Base-by-base conservation (phyloP, 2,329 filamentous ascomycete genomes). In the Botryotinia globosa region DNA sequence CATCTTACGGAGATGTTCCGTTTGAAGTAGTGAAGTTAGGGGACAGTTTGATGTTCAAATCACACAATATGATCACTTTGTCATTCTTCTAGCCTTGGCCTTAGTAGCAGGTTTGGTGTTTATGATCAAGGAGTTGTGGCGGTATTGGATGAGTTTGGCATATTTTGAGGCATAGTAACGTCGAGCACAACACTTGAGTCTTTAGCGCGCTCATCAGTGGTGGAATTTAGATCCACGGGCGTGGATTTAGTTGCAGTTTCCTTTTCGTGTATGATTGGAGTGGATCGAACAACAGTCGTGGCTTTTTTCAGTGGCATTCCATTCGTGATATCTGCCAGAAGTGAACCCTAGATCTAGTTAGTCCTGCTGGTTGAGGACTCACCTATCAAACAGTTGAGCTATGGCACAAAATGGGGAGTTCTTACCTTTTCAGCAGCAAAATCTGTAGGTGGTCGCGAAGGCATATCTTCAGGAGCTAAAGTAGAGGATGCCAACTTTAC, bases 111-210 rank as follows among this genome's bases (percentile, higher is more conserved):
- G 9, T 51, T 54, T 56, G 25, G 10, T 56, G 25, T 37, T 29
- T 10, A 25, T 56, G 9, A 25, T 56, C 12, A 56, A 68, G 48
- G 2, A 14, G 29, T 25, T 32, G 10, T 29, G 18, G 65, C 9
- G 10, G 22, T 20, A 20, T 56, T 32, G 48, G 22, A 58, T 16
- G 39, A 34, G 51, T 59, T 59, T 32, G 70, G 70, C 51, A 45
- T 67, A 10, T 68, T 59, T 44, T 72, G 70, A 4, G 70, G 70
- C 70, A 72, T 68, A 2, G 70, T 67, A 5, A 34, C 32, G 25
- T 72, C 70, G 39, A 59, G 29, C 12, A 54, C 16, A 29, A 20
- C 37, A 29, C 32, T 32, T 25, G 22, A 48, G 5, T 45, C 25
- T 9, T n/a, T 6, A 32, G 18, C 61, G 8, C 22, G n/a, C 34